phyloP scores from a whole-genome alignment of 805 yeast species.

The Yarrowia keelungensis region DNA sequence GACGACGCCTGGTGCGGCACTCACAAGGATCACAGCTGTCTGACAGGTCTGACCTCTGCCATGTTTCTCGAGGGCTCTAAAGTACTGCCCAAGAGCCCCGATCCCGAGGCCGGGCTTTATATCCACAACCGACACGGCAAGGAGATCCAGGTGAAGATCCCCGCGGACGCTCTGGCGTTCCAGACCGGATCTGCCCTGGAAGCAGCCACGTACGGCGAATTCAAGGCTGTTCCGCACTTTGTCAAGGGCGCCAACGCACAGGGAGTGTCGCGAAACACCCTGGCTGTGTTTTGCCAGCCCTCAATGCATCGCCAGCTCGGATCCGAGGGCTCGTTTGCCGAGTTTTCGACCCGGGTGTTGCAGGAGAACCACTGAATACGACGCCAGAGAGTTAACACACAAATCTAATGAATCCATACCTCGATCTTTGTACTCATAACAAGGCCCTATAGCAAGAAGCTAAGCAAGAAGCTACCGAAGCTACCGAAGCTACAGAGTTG shows the following conservation, averaged over 20 bases:
- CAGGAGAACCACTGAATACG: slow-evolving; percentile 50
- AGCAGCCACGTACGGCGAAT: slow-evolving; percentile 57
- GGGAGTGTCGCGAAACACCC: slow-evolving; percentile 59
- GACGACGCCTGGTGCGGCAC: slow-evolving; percentile 66
- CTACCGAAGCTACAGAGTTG: too few relatives aligned
- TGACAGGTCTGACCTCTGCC: slow-evolving; percentile 66
- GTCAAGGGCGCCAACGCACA: slow-evolving; percentile 55
- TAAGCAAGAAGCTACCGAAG: too few relatives aligned
- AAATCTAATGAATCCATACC: too few relatives aligned
- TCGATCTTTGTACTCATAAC: too few relatives aligned
- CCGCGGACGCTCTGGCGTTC: slow-evolving; percentile 63
- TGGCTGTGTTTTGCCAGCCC: slow-evolving; percentile 71
- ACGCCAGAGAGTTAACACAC: neutral
- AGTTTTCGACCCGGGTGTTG: slow-evolving; percentile 56
- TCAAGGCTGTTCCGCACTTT: slow-evolving; percentile 66
- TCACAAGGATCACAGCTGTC: slow-evolving; percentile 65
- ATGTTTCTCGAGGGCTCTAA: slow-evolving; percentile 52
- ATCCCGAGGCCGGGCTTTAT: slow-evolving; percentile 58
- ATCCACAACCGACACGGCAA: slow-evolving; percentile 57
- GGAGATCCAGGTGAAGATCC: slow-evolving; percentile 60
- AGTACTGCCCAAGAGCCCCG: slow-evolving; percentile 50
- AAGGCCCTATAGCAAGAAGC: too few relatives aligned
- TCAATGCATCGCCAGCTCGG: slow-evolving; percentile 59
- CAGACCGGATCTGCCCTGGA: slow-evolving; percentile 67
- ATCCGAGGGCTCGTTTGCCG: slow-evolving; percentile 57